These are phyloP conservation scores for Pyricularia sp. DNA, from an alignment of 2,329 filamentous ascomycete genomes.

Conservation along the genomic window DNA sequence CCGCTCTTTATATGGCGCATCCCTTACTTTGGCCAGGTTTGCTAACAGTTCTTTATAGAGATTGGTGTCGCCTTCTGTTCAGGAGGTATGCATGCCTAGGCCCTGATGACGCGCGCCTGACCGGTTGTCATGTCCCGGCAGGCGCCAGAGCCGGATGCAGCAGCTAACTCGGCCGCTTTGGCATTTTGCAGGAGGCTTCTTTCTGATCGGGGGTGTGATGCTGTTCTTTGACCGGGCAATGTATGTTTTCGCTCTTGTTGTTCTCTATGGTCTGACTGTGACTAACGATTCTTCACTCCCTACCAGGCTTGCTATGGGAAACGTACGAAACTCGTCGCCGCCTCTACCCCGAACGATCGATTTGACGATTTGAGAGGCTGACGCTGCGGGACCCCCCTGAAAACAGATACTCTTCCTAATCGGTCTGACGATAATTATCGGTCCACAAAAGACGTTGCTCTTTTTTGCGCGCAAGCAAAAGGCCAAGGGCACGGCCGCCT, in stretches of 20 bases:
- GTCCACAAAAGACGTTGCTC: slow-evolving; percentile 76
- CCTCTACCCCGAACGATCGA: slow-evolving; percentile 7
- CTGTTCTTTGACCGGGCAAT: slow-evolving; percentile 97
- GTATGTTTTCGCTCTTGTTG: slow-evolving; percentile 37
- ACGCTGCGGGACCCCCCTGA: not conserved
- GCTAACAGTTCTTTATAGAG: slow-evolving; percentile 47
- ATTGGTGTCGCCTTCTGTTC: slow-evolving; percentile 97
- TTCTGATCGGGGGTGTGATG: slow-evolving; percentile 87
- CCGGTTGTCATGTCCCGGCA: not conserved
- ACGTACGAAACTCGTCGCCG: slow-evolving; percentile 43
- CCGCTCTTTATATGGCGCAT: slow-evolving; percentile 10
- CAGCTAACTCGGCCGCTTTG: slow-evolving; percentile 12
- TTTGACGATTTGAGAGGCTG: not conserved
- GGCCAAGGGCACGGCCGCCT: slow-evolving; percentile 81
- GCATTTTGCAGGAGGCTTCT: slow-evolving; percentile 67
- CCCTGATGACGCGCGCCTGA: not conserved
- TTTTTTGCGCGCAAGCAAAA: slow-evolving; percentile 96
- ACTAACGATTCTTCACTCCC: slow-evolving; percentile 1
- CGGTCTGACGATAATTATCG: slow-evolving; percentile 92
- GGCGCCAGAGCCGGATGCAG: not conserved
- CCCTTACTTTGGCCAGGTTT: not conserved
- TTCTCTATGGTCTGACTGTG: not conserved
- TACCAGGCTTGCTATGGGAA: slow-evolving; percentile 88
- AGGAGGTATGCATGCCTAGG: slow-evolving; percentile 61
- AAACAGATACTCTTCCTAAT: slow-evolving; percentile 90